These are phyloP conservation scores for Lichtheimia hyalospora DNA, from an alignment of 371 early-diverging fungal species.

Conservation along the genomic window DNA sequence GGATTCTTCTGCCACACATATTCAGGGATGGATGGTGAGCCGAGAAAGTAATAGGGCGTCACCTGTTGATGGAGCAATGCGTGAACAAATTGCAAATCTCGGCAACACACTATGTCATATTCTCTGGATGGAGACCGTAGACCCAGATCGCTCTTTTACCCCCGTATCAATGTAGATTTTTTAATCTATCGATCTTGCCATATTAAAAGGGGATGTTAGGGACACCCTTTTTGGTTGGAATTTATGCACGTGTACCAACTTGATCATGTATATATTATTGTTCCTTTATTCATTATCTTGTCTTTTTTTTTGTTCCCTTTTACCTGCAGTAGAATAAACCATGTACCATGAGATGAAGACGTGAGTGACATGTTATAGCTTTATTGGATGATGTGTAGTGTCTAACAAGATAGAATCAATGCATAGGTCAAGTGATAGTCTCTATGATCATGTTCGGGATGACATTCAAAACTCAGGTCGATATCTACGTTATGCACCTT, in stretches of 20 bases:
- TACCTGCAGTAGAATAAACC: background rate
- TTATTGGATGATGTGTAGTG: too few species aligned
- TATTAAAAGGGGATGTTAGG: background rate
- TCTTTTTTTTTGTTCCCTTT: background rate
- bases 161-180: too few species aligned
- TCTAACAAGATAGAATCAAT: too few species aligned
- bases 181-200: too few species aligned
- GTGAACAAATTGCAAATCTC: constrained; percentile 32
- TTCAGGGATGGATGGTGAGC: constrained; percentile 42
- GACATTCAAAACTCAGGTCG: constrained; percentile 63
- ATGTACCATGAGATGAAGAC: background rate
- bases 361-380: too few species aligned
- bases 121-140: constrained; percentile 23
- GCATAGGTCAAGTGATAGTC: too few species aligned
- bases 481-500: constrained; percentile 71
- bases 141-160: too few species aligned
- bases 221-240: too few species aligned
- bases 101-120: constrained; percentile 31
- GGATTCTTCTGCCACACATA: constrained; percentile 1
- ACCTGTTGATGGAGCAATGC: constrained; percentile 24
- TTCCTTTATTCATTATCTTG: constrained; percentile 1
- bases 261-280: too few species aligned
- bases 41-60: constrained; percentile 22
- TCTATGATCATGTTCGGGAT: constrained; percentile 1
- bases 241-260: too few species aligned